phyloP scores from a whole-genome alignment of 495 filamentous ascomycete genomes.

The Talaromyces wortmannii region DNA sequence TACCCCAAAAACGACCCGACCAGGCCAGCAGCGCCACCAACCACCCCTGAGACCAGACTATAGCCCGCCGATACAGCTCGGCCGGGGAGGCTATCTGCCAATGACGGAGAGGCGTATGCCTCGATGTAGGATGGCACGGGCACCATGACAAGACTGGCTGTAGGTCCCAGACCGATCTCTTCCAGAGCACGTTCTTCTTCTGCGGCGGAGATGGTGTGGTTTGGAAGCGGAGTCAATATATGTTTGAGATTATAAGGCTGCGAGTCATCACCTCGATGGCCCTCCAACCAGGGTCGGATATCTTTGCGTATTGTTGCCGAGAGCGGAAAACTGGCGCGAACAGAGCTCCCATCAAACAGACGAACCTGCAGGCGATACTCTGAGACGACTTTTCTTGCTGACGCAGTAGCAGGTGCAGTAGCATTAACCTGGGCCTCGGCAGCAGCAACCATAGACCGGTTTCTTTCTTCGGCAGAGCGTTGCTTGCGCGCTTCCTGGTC shows the following conservation, averaged over 20 bases:
- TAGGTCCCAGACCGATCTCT: conserved; percentile 65
- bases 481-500: conserved; percentile 6
- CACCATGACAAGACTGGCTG: conserved; percentile 76
- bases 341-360: conserved; percentile 74
- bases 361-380: conserved; percentile 67
- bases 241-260: conserved; percentile 78
- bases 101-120: conserved; percentile 44
- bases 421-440: neutral
- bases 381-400: conserved; percentile 13
- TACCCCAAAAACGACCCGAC: conserved; percentile 53
- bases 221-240: conserved; percentile 72
- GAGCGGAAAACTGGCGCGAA: conserved; percentile 64
- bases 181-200: conserved; percentile 66
- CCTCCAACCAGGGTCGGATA: conserved; percentile 74
- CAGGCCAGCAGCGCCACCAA: conserved; percentile 38
- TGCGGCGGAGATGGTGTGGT: conserved; percentile 57
- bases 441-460: neutral
- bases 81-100: conserved; percentile 31
- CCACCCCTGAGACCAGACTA: conserved; percentile 32
- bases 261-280: conserved; percentile 34
- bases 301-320: conserved; percentile 54
- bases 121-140: conserved; percentile 54
- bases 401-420: neutral
- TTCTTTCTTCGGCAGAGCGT: conserved; percentile 41
- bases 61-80: conserved; percentile 37